Conservation (phyloP, 371 early-diverging fungal species). For the Actinomortierella wolfii region DNA sequence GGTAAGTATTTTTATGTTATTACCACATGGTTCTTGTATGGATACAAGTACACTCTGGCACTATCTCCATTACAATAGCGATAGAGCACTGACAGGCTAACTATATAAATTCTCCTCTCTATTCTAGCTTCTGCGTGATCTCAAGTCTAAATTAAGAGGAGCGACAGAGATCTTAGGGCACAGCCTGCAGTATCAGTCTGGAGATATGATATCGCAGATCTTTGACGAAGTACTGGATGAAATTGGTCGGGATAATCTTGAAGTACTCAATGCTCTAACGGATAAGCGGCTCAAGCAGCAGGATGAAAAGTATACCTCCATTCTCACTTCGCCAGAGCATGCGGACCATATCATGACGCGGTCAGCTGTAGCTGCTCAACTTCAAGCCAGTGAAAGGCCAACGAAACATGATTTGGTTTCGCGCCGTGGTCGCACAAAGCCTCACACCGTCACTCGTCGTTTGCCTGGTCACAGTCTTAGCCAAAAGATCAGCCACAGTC, state of each 20-base stretch:
- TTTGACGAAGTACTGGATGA: constrained; percentile 43
- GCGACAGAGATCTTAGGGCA: constrained; percentile 38
- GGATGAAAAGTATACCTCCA: constrained; percentile 7
- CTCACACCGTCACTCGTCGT: not conserved
- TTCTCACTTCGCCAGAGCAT: constrained; percentile 1
- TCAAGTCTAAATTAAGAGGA: constrained; percentile 30
- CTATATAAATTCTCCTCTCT: no score
- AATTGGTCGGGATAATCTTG: constrained; percentile 36
- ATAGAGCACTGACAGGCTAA: no score
- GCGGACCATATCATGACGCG: constrained; percentile 33
- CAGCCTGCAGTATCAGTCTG: constrained; percentile 28
- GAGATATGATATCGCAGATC: constrained; percentile 37
- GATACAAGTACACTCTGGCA: no score
- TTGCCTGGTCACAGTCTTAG: not conserved
- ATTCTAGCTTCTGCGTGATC: constrained; percentile 30
- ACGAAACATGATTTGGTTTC: constrained; percentile 26
- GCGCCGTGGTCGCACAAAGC: not conserved
- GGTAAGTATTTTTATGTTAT: no score
- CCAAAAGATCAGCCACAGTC: no score
- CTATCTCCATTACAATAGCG: no score
- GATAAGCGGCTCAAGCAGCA: constrained; percentile 3
- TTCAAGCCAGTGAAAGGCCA: constrained; percentile 13
- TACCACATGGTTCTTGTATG: no score
- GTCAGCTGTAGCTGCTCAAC: constrained; percentile 11
- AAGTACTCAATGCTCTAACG: constrained; percentile 24